Evolutionary conservation across 2,329 filamentous ascomycete species (phyloP).

Genomic region (Venturia oleaginea): DNA sequence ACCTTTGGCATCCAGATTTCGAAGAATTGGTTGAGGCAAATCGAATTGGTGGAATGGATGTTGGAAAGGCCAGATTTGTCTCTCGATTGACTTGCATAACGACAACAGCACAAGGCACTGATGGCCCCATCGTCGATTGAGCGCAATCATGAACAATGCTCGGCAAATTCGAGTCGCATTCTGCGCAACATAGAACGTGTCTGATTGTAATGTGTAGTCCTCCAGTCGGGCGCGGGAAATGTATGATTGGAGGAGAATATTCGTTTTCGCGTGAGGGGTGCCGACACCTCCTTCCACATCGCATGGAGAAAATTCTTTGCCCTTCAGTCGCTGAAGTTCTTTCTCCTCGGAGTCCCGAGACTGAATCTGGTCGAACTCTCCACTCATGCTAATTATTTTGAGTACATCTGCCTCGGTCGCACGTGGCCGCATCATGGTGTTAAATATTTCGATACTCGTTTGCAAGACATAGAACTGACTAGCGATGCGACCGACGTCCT

Average conservation of each 20-base stretch:
- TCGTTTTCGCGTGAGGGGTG: slow-evolving; percentile 80
- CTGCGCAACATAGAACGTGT: slow-evolving; percentile 90
- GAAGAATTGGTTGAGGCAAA: slow-evolving; percentile 70
- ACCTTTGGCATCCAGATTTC: slow-evolving; percentile 76
- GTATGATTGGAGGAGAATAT: slow-evolving; percentile 87
- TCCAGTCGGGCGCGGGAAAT: slow-evolving; percentile 82
- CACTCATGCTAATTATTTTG: slow-evolving; percentile 94
- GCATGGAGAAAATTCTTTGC: slow-evolving; percentile 59
- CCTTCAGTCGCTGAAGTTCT: slow-evolving; percentile 66
- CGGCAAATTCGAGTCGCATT: slow-evolving; percentile 91
- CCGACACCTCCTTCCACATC: slow-evolving; percentile 62
- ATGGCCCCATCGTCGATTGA: slow-evolving; percentile 92
- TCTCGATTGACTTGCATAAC: slow-evolving; percentile 94
- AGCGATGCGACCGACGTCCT: slow-evolving; percentile 92
- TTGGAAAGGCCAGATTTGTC: slow-evolving; percentile 87
- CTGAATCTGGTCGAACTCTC: slow-evolving; percentile 96
- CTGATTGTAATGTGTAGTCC: slow-evolving; percentile 87
- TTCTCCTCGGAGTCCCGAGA: slow-evolving; percentile 82
- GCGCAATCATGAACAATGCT: slow-evolving; percentile 91
- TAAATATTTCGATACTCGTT: slow-evolving; percentile 91
- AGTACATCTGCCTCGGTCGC: slow-evolving; percentile 87
- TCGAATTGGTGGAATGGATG: slow-evolving; percentile 96
- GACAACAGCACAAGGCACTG: slow-evolving; percentile 87
- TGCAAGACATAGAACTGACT: slow-evolving; percentile 96
- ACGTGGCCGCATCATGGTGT: slow-evolving; percentile 79